Evolutionary conservation across 208 protist species (phyloP).

Genomic region (Trypanosoma cruzi): DNA sequence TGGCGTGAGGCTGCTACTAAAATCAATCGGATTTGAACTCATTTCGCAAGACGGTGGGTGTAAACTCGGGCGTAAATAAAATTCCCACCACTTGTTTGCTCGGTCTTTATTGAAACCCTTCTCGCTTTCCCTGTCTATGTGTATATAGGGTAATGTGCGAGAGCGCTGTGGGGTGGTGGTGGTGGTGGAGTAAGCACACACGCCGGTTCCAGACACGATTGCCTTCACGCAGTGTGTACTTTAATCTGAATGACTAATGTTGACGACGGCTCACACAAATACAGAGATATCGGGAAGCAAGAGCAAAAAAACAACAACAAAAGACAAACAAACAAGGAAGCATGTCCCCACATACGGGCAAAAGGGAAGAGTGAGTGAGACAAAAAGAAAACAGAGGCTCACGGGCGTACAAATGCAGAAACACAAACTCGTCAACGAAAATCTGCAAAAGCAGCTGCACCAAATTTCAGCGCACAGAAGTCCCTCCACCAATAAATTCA

Average conservation of each 20-base stretch:
- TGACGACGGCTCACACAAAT: background rate
- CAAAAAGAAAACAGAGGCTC: too few relatives aligned
- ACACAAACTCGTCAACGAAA: background rate
- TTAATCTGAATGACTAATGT: background rate
- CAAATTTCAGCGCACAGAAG: constrained; percentile 65
- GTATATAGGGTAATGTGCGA: too few relatives aligned
- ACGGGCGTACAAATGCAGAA: background rate
- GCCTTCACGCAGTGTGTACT: background rate
- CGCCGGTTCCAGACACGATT: background rate
- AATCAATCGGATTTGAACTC: background rate
- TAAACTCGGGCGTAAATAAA: too few relatives aligned
- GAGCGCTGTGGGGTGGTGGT: too few relatives aligned
- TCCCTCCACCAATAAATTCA: constrained; percentile 88
- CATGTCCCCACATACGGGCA: too few relatives aligned
- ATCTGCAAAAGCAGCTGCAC: background rate
- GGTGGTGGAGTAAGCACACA: background rate
- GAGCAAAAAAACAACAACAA: too few relatives aligned
- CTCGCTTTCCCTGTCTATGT: background rate
- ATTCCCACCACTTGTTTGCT: background rate
- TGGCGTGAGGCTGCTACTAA: background rate
- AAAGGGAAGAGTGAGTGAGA: too few relatives aligned
- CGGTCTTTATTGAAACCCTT: background rate
- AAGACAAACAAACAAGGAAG: too few relatives aligned
- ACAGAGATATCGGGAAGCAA: too few relatives aligned
- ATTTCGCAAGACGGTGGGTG: background rate